phyloP scores from a whole-genome alignment of 78 protist genomes.

The Mantamonas sphyraenae region DNA sequence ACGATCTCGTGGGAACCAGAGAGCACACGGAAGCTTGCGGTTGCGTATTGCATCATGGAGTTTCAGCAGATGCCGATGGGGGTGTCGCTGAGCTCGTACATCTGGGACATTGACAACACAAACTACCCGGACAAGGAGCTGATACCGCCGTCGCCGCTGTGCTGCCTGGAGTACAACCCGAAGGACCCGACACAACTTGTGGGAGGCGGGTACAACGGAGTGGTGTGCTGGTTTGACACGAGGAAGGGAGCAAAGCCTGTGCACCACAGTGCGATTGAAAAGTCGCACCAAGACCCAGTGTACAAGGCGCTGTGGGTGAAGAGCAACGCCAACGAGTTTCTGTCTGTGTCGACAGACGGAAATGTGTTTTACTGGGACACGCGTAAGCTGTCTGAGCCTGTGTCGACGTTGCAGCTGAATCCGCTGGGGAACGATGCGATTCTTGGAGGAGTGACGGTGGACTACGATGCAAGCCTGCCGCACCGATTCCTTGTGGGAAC shows the following conservation, averaged over 20 bases:
- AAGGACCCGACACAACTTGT: constrained; percentile 62
- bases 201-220: constrained; percentile 80
- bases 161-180: constrained; percentile 61
- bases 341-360: constrained; percentile 59
- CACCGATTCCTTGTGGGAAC: constrained; percentile 73
- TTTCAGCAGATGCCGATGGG: constrained; percentile 44
- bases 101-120: constrained; percentile 75
- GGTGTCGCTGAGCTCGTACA: constrained; percentile 37
- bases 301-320: constrained; percentile 49
- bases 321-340: constrained; percentile 53
- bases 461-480: constrained; percentile 45
- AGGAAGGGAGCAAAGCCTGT: constrained; percentile 30
- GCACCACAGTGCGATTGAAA: constrained; percentile 32
- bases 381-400: constrained; percentile 56
- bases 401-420: constrained; percentile 31
- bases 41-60: constrained; percentile 47
- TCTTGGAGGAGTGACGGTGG: constrained; percentile 37
- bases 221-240: constrained; percentile 48
- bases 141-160: constrained; percentile 55
- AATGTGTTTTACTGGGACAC: constrained; percentile 64
- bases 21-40: constrained; percentile 55
- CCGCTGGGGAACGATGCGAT: not conserved
- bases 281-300: constrained; percentile 74
- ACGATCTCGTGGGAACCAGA: constrained; percentile 58
- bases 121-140: constrained; percentile 55